Evolutionary conservation across 2,329 filamentous ascomycete species (phyloP).

Genomic region (Pestalotiopsis sp.): DNA sequence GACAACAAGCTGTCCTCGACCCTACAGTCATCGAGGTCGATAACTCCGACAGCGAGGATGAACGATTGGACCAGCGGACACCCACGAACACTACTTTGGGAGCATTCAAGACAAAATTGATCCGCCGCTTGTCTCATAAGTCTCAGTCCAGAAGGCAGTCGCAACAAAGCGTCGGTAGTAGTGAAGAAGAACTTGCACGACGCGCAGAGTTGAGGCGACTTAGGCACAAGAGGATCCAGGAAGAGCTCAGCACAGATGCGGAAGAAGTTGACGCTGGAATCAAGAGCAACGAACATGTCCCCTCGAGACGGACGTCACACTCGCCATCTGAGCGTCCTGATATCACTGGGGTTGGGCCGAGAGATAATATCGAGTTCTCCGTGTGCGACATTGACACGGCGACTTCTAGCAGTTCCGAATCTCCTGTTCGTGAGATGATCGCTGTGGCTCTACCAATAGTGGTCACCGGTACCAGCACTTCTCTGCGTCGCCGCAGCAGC

Average conservation of each 20-base stretch:
- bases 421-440: neutral
- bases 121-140: slow-evolving; percentile 49
- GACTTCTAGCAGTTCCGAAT: neutral
- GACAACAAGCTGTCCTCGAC: slow-evolving; percentile 31
- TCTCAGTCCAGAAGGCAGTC: slow-evolving; percentile 42
- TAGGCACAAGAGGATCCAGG: slow-evolving; percentile 59
- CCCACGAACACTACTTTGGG: slow-evolving; percentile 44
- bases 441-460: neutral
- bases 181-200: slow-evolving; percentile 55
- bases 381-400: slow-evolving; percentile 25
- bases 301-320: slow-evolving; percentile 24
- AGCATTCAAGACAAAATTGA: slow-evolving; percentile 47
- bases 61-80: slow-evolving; percentile 16
- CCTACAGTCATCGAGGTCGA: slow-evolving; percentile 42
- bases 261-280: slow-evolving; percentile 30
- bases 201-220: slow-evolving; percentile 59
- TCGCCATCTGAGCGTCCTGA: slow-evolving; percentile 19
- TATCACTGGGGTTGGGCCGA: slow-evolving; percentile 42
- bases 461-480: neutral
- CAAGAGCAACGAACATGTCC: slow-evolving; percentile 28
- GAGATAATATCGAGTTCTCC: slow-evolving; percentile 53
- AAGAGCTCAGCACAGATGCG: slow-evolving; percentile 55
- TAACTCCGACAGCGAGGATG: slow-evolving; percentile 34
- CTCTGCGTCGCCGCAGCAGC: slow-evolving; percentile 20
- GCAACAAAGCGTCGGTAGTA: slow-evolving; percentile 45